Evolutionary conservation across 2,329 filamentous ascomycete species (phyloP), one percentile per base, ranked within the genome.

Genomic region (Colletotrichum sp.): DNA sequence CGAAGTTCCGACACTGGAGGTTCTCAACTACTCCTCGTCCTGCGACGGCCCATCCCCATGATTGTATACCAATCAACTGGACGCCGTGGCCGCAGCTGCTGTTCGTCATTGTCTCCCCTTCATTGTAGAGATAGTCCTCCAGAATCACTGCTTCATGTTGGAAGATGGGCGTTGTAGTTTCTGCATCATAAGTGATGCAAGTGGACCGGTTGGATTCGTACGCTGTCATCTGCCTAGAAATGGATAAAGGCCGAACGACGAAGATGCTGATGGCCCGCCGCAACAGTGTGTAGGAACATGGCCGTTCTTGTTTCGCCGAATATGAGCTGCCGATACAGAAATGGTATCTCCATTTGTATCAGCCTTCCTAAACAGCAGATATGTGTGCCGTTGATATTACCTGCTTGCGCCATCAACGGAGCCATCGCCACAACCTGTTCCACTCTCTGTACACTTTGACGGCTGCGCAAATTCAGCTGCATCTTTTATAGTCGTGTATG

Each of bases 311-410:
- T 49, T 49, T n/a, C 9, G 12, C 39, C 12, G 18, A n/a, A 0
- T n/a, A 49, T 12, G 39, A 6, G 5, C 39, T 49, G 39, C 18
- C 39, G 18, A n/a, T n/a, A 6, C 18, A 49, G 3, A n/a, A 49
- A 12, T 12, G n/a, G 39, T 0, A n/a, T 6, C 18, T 49, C 9
- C 39, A 49, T n/a, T 21, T 49, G n/a, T 2, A n/a, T 10, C 18
- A 6, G 39, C 5, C 18, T 0, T n/a, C 5, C 8, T n/a, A 10
- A n/a, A 1, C 8, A 44, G n/a, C n/a, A n/a, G n/a, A n/a, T n/a
- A n/a, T n/a, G 39, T 0, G 0, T 21, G 1, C n/a, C 18, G 9
- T 21, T 21, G 44, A 21, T 6, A 21, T 21, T 0, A 13, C 0
- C 10, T 21, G 44, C 44, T 21, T 49, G 0, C 15, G n/a, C n/a